Evolutionary conservation across 345 rosid species (phyloP), one percentile per base, ranked within the genome.

Genomic region (Ceriops tagal): DNA sequence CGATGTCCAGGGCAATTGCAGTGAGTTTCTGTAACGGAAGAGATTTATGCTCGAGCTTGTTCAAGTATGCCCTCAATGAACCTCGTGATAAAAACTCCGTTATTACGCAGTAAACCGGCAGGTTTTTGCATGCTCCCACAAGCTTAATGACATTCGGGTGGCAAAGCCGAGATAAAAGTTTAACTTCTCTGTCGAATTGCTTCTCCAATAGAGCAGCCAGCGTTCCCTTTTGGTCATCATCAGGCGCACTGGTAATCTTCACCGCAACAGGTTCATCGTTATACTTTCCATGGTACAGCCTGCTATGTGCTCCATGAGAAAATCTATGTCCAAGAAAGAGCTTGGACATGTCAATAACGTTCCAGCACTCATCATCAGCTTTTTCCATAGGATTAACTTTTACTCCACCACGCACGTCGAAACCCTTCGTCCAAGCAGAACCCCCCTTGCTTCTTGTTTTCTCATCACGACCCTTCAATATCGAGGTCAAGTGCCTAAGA

Each of bases 191-290:
- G 24, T 85, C 80, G 66, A 88, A 95, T 77, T 92, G 99, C 47
- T 90, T 90, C 82, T 84, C 92, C 57, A 95, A 76, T 34, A 90
- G 85, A 65, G 74, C 79, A 20, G 90, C 89, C 71, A 89, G 76
- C 39, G 76, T 71, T 71, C 83, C 89, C 53, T 83, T 90, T 67
- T 90, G 97, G 32, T 85, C 97, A 73, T 89, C 97, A 73, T 90
- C 98, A 6, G 96, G 93, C 7, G 79, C 85, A 76, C 84, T 84
- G 60, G 90, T 87, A 66, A 95, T 88, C 82, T 95, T 95, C 74
- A 95, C 98, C 0, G 99, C 99, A 73, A 95, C 99, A 58, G 96
- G 84, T 67, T 92, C 87, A 60, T 92, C 98, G 32, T 87, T 88
- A 74, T 95, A 95, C 59, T 85, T 80, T 58, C 99, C 99, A 76